Base-by-base conservation (phyloP, 179 eudicot species). In the Gypsophila paniculata region DNA sequence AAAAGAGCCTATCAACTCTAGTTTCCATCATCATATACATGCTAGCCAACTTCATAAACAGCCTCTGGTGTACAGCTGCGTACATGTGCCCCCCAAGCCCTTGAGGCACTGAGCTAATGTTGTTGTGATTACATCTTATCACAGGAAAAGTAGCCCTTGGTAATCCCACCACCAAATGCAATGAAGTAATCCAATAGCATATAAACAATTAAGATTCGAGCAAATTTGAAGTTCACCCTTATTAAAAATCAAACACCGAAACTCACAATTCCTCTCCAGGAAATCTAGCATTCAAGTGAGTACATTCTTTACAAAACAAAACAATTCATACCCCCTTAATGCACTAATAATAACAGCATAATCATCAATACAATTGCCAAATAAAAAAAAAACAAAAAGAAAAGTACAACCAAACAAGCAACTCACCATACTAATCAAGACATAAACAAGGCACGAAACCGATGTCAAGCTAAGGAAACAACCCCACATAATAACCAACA, bases 391-490 rank as follows among this genome's bases (percentile, higher is more conserved):
- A 38, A 36, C 42, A 36, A 21, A 36, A n/a, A 52, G 9, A 23
- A 22, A 29, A 39, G 15, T 62, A 26, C 12, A 76, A 52, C 36
- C 25, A 14, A 52, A 25, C 63, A 22, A 34, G 44, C 2, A 44
- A 71, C 93, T 69, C 81, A 94, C 99, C 96, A 86, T 80, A 74
- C 96, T 88, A 82, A 85, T 78, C 73, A 94, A 85, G 61, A 90
- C 86, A 76, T 90, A 94, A 74, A 85, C 65, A 52, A 94, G 84
- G 84, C 97, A 94, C 23, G 97, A 90, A 75, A 91, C 76, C 8
- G 97, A 91, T 6, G 99, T 94, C 90, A 94, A 88, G 82, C 96
- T 91, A 66, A 94, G 84, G 73, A 94, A 91, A 79, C 92, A 91
- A 78, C 99, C 85, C 99, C 99, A 94, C 92, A 94, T 87, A 23